Evolutionary conservation across 768 basidiomycete genomes (phyloP).

Genomic region (Trametes punicea): DNA sequence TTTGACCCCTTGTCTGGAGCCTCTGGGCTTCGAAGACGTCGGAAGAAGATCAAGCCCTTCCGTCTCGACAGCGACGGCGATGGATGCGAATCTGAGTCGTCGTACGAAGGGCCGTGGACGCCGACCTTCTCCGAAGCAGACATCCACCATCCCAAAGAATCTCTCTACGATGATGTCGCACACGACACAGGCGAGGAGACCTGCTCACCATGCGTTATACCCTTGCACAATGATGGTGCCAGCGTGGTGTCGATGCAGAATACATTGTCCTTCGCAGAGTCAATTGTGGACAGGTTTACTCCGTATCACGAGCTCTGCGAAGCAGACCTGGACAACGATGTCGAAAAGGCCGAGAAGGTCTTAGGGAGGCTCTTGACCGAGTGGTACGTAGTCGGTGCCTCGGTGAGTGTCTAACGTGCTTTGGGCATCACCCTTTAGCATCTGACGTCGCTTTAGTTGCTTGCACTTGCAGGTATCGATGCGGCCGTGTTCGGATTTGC

Average conservation of each 20-base stretch:
- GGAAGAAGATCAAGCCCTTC: conserved; percentile 39
- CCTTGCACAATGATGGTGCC: conserved; percentile 23
- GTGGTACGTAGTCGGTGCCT: conserved; percentile 64
- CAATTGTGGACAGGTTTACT: conserved; percentile 45
- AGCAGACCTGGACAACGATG: conserved; percentile 35
- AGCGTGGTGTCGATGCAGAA: conserved; percentile 14
- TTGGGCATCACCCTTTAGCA: neutral
- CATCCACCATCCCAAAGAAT: too few species aligned
- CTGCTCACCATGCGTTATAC: conserved; percentile 12
- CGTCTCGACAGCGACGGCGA: conserved; percentile 42
- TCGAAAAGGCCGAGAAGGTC: conserved; percentile 48
- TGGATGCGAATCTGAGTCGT: conserved; percentile 25
- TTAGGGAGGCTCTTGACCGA: conserved; percentile 50
- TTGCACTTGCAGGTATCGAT: conserved; percentile 52
- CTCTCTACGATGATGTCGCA: conserved; percentile 8
- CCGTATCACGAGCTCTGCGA: conserved; percentile 53
- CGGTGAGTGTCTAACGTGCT: conserved; percentile 39
- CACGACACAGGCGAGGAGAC: neutral
- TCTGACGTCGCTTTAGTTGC: conserved; percentile 38
- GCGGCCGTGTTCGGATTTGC: conserved; percentile 63
- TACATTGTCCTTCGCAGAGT: conserved; percentile 24
- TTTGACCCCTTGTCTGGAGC: neutral
- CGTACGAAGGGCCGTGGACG: conserved; percentile 19
- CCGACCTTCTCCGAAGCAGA: conserved; percentile 14
- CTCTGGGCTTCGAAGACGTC: conserved; percentile 19